Evolutionary conservation across 1,139 yeast genomes (phyloP).

Genomic region (Trichomonascaceae sp.): DNA sequence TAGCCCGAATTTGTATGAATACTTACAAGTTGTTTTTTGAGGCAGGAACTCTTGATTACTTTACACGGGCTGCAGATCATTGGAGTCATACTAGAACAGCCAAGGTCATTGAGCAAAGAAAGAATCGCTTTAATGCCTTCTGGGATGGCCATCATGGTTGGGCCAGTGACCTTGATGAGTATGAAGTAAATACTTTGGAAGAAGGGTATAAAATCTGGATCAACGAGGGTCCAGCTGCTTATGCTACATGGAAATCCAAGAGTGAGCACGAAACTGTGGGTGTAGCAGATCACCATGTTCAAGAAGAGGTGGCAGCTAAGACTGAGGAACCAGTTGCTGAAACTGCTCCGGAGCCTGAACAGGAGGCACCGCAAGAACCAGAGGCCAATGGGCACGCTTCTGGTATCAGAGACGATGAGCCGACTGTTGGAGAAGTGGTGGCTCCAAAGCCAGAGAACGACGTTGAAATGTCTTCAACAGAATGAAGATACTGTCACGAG

Average conservation of each 20-base stretch:
- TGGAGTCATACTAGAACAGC: slow-evolving; percentile 17
- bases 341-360: slow-evolving; percentile 15
- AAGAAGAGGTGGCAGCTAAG: slow-evolving; percentile 20
- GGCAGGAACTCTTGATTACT: slow-evolving; percentile 75
- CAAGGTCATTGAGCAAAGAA: slow-evolving; percentile 18
- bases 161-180: slow-evolving; percentile 29
- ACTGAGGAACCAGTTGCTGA: slow-evolving; percentile 19
- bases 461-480: slow-evolving; percentile 1
- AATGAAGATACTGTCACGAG: not conserved
- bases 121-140: slow-evolving; percentile 21
- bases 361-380: slow-evolving; percentile 27
- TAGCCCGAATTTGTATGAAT: slow-evolving; percentile 73
- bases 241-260: slow-evolving; percentile 14
- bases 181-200: slow-evolving; percentile 20
- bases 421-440: not conserved
- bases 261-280: slow-evolving; percentile 5
- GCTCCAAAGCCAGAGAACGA: slow-evolving; percentile 1
- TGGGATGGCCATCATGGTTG: slow-evolving; percentile 34
- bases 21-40: slow-evolving; percentile 80
- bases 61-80: slow-evolving; percentile 36
- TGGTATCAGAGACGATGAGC: not conserved
- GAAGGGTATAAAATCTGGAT: slow-evolving; percentile 30
- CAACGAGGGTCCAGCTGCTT: slow-evolving; percentile 23
- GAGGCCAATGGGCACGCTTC: slow-evolving; percentile 22
- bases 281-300: slow-evolving; percentile 8